A percentile compares a stretch with the other conserved stretches of the same genome.
phyloP scores from a whole-genome alignment of 1,284 basidiomycete genomes.

The Cutaneotrichosporon sp. region DNA sequence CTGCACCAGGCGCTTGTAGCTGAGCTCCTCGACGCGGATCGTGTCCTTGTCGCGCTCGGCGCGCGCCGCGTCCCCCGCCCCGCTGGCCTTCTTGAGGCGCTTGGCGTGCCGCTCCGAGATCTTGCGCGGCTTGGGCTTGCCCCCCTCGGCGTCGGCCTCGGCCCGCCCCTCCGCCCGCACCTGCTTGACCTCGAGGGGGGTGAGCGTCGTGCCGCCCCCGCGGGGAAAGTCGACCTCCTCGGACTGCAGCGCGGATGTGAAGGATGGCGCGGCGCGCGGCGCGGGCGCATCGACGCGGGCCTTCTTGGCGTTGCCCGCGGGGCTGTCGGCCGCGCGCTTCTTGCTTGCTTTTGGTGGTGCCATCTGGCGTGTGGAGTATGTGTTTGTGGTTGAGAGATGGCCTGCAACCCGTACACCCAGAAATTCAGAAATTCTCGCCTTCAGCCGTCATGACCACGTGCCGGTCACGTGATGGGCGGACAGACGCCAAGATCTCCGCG shows the following conservation, averaged over 20 bases:
- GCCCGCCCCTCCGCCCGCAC: conserved; percentile 78
- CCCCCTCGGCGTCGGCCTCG: conserved; percentile 74
- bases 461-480: conserved; percentile 13
- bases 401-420: too few species aligned
- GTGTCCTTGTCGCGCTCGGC: conserved; percentile 49
- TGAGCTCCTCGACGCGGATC: conserved; percentile 75
- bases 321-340: conserved; percentile 22
- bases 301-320: conserved; percentile 22
- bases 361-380: conserved; percentile 13
- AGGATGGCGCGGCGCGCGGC: conserved; percentile 46
- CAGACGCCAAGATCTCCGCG: background rate
- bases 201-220: conserved; percentile 72
- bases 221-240: conserved; percentile 94
- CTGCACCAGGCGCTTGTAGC: conserved; percentile 86
- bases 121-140: conserved; percentile 37
- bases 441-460: conserved; percentile 11
- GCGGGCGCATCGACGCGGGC: conserved; percentile 15
- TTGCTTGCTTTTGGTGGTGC: conserved; percentile 22
- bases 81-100: conserved; percentile 56
- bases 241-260: conserved; percentile 56
- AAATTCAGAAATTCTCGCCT: conserved; percentile 1
- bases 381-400: conserved; percentile 8
- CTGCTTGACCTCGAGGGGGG: conserved; percentile 86
- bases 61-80: conserved; percentile 55
- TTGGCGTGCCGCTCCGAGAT: conserved; percentile 42